Conservation (phyloP, 2,329 filamentous ascomycete species). For the Colletotrichum graminicola region DNA sequence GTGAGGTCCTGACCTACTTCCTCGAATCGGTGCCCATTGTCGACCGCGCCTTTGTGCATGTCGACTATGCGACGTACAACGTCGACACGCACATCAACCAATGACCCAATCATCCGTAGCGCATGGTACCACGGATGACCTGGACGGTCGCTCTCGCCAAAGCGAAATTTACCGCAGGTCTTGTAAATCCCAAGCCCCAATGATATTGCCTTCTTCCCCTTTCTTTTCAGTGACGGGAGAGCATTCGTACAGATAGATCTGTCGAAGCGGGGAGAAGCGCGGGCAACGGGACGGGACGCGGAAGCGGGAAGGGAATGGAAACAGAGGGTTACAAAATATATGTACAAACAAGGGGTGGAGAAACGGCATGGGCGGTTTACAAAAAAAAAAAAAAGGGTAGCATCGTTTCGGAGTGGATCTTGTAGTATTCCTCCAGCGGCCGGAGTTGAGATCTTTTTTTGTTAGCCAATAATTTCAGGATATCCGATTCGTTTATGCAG, state of each 20-base stretch:
- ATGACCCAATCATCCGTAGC: slow-evolving; percentile 44
- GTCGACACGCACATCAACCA: slow-evolving; percentile 70
- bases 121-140: neutral
- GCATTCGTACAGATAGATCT: neutral
- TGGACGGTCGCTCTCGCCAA: neutral
- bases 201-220: neutral
- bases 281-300: neutral
- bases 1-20: slow-evolving; percentile 84
- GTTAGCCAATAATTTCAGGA: neutral
- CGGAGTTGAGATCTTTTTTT: neutral
- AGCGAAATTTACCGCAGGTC: neutral
- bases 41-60: slow-evolving; percentile 77
- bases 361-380: neutral
- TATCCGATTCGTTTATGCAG: neutral
- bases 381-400: neutral
- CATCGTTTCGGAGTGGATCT: slow-evolving; percentile 7
- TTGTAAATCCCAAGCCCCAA: neutral
- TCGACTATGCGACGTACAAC: slow-evolving; percentile 73
- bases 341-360: neutral
- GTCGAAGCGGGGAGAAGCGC: neutral
- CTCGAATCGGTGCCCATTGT: slow-evolving; percentile 86
- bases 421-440: neutral
- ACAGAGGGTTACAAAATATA: neutral
- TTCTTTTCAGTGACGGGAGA: neutral
- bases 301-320: neutral